Percentiles rank a stretch among this genome's conserved stretches.
Evolutionary conservation across 140 eudicot species (phyloP).

Genomic region (Anethum foeniculum): DNA sequence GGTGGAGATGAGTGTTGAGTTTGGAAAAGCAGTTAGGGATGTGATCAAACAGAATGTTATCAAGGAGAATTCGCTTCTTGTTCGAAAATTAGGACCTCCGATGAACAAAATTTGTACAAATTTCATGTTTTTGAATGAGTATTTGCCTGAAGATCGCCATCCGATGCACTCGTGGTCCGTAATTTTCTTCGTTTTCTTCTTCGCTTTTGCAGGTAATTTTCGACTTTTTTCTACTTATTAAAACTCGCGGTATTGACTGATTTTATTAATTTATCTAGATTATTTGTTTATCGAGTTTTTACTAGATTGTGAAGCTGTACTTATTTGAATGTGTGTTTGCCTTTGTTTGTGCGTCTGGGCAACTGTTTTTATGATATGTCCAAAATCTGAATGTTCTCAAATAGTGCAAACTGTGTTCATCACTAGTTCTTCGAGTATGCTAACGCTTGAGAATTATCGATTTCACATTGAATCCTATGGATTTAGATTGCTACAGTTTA

Average conservation of each 20-base stretch:
- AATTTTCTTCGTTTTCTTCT: slow-evolving; percentile 44
- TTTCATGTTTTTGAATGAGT: slow-evolving; percentile 65
- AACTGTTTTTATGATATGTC: background rate
- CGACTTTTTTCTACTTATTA: too few relatives aligned
- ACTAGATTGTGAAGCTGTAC: background rate
- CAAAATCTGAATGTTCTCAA: background rate
- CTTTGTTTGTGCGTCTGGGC: background rate
- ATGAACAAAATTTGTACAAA: slow-evolving; percentile 27
- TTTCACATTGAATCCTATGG: background rate
- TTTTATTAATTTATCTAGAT: background rate
- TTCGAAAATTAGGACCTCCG: slow-evolving; percentile 52
- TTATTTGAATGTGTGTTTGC: background rate
- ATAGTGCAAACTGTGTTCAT: background rate
- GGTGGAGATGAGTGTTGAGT: slow-evolving; percentile 82
- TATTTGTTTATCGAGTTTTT: background rate
- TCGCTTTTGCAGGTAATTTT: slow-evolving; percentile 62
- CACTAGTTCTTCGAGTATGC: background rate
- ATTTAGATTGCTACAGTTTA: background rate
- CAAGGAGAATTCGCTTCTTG: slow-evolving; percentile 61
- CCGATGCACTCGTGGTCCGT: slow-evolving; percentile 79
- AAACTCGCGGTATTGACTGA: too few relatives aligned
- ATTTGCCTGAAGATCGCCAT: slow-evolving; percentile 96
- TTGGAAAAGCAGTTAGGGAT: slow-evolving; percentile 80
- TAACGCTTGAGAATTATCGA: background rate
- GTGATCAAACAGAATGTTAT: slow-evolving; percentile 72